Conservation (phyloP, 345 rosid genomes). For the thale cress (Arabidopsis thaliana) region DNA sequence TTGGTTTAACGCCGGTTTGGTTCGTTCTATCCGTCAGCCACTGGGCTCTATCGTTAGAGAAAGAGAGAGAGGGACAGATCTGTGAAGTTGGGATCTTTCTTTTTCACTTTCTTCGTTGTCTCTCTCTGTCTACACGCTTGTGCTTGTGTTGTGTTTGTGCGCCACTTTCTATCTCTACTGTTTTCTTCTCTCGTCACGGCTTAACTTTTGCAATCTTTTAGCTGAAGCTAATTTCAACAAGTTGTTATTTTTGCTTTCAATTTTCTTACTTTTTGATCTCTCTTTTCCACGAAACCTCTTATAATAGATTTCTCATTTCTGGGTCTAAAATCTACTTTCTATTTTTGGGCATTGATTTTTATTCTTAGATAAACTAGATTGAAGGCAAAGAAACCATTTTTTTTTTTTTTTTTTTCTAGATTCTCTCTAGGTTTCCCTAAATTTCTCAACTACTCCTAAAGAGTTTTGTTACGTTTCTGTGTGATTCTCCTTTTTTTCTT, state of each 20-base stretch:
- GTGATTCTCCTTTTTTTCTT: not conserved
- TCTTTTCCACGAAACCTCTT: conserved; percentile 27
- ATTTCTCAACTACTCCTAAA: conserved; percentile 32
- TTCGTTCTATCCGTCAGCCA: not conserved
- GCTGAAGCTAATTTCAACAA: conserved; percentile 23
- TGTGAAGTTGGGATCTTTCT: conserved; percentile 43
- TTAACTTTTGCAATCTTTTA: conserved; percentile 4
- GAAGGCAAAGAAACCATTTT: conserved; percentile 7
- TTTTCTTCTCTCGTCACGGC: conserved; percentile 14
- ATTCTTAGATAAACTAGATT: conserved; percentile 4
- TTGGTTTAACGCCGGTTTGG: conserved; percentile 28
- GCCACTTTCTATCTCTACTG: conserved; percentile 18
- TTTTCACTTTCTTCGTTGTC: conserved; percentile 47
- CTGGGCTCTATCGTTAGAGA: conserved; percentile 13
- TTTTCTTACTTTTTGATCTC: not conserved
- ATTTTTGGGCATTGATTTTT: conserved; percentile 42
- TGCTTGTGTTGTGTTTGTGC: conserved; percentile 33
- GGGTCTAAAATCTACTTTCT: conserved; percentile 32
- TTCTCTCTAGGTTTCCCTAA: conserved; percentile 10
- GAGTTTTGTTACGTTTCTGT: conserved; percentile 28
- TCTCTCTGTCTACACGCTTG: conserved; percentile 45
- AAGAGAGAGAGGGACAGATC: conserved; percentile 40
- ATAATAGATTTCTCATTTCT: conserved; percentile 27
- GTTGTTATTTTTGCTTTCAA: not conserved
- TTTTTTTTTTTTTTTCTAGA: not conserved